Evolutionary conservation across 257 asterid genomes (phyloP).

Genomic region (Fraxinus quadrangulata): DNA sequence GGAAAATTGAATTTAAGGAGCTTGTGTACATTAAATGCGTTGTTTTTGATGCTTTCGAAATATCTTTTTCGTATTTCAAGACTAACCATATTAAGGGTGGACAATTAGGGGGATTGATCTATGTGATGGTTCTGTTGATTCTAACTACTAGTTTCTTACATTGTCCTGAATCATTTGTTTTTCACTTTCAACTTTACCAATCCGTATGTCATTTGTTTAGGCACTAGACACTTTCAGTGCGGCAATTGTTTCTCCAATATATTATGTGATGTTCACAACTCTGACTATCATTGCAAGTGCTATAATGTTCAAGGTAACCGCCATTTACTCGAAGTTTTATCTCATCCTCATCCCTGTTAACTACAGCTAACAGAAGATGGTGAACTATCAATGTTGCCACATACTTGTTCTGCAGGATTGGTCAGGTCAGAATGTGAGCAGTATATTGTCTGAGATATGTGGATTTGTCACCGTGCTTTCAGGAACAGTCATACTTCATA

Average conservation of each 20-base stretch:
- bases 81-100: background rate
- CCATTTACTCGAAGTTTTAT: conserved; percentile 5
- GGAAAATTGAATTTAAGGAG: background rate
- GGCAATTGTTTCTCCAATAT: conserved; percentile 83
- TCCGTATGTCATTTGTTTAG: conserved; percentile 36
- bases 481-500: conserved; percentile 77
- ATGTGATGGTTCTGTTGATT: background rate
- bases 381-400: background rate
- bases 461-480: conserved; percentile 71
- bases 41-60: background rate
- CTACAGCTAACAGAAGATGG: background rate
- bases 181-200: conserved; percentile 13
- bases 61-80: background rate
- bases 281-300: conserved; percentile 84
- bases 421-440: conserved; percentile 75
- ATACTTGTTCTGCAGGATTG: conserved; percentile 55
- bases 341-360: conserved; percentile 9
- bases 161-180: background rate
- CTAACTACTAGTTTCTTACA: background rate
- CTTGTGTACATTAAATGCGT: background rate
- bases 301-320: conserved; percentile 83
- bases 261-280: conserved; percentile 90
- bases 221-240: conserved; percentile 87
- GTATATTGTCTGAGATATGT: conserved; percentile 67
- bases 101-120: conserved; percentile 8